Conservation (phyloP, 75 land plant species). For the Pinus albicaulis region DNA sequence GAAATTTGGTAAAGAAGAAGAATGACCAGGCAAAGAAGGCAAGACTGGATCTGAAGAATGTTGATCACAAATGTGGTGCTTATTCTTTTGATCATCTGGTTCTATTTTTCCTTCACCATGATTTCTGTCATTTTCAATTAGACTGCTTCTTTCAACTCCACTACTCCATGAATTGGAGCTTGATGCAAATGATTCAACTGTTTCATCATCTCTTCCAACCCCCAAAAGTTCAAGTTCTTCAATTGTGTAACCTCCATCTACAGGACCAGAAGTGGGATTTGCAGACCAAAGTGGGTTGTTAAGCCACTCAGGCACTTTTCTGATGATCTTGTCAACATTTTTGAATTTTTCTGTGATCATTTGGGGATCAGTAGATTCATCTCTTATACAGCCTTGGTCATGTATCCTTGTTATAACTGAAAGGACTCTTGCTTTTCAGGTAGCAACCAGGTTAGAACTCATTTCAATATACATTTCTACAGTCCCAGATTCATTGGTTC, state of each 20-base stretch:
- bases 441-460: background rate
- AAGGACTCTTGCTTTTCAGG: background rate
- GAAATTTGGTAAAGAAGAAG: background rate
- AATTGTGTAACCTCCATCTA: background rate
- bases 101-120: background rate
- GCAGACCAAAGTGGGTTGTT: slow-evolving; percentile 7
- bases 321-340: background rate
- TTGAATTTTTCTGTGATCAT: slow-evolving; percentile 2
- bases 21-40: background rate
- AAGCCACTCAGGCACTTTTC: slow-evolving; percentile 9
- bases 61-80: background rate
- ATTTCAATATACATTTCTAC: background rate
- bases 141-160: background rate
- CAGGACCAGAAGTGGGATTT: background rate
- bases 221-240: background rate
- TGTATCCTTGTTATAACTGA: background rate
- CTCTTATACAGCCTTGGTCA: background rate
- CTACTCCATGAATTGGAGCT: background rate
- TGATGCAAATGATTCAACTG: background rate
- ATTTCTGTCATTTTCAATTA: background rate
- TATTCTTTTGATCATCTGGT: background rate
- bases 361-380: background rate
- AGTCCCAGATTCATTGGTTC: background rate
- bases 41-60: slow-evolving; percentile 1
- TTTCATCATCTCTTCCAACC: background rate